These are phyloP conservation scores for Pittosporum tobira DNA, from an alignment of 129 eudicot species.

Conservation along the genomic window DNA sequence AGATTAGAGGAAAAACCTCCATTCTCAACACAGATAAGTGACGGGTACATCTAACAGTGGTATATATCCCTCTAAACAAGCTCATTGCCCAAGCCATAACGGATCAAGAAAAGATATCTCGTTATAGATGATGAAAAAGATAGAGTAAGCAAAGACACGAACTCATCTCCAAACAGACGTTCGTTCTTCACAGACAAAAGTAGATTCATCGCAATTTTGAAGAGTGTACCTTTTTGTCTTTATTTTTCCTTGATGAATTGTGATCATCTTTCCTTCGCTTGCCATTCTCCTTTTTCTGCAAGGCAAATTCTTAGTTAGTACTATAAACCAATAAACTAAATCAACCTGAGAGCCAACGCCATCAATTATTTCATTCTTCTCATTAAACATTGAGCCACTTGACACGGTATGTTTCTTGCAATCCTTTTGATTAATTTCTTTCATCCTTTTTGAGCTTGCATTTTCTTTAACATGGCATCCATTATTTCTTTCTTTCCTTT, in stretches of 20 bases:
- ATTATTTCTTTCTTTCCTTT: background rate
- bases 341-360: background rate
- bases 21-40: too few relatives aligned
- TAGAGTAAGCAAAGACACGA: too few relatives aligned
- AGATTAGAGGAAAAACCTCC: too few relatives aligned
- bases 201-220: background rate
- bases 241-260: constrained; percentile 57
- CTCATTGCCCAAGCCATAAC: too few relatives aligned
- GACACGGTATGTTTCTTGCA: too few relatives aligned
- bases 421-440: too few relatives aligned
- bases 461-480: background rate
- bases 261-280: constrained; percentile 88
- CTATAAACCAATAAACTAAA: background rate
- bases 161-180: background rate
- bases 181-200: background rate
- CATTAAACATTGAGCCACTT: too few relatives aligned
- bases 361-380: background rate
- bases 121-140: too few relatives aligned
- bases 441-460: too few relatives aligned
- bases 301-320: constrained; percentile 3
- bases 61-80: too few relatives aligned
- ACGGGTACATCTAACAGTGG: too few relatives aligned
- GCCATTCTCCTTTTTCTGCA: constrained; percentile 83
- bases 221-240: constrained; percentile 67
- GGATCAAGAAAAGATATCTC: too few relatives aligned